Base-by-base conservation (phyloP, 2,329 filamentous ascomycete species). In the Diaporthe velutina region DNA sequence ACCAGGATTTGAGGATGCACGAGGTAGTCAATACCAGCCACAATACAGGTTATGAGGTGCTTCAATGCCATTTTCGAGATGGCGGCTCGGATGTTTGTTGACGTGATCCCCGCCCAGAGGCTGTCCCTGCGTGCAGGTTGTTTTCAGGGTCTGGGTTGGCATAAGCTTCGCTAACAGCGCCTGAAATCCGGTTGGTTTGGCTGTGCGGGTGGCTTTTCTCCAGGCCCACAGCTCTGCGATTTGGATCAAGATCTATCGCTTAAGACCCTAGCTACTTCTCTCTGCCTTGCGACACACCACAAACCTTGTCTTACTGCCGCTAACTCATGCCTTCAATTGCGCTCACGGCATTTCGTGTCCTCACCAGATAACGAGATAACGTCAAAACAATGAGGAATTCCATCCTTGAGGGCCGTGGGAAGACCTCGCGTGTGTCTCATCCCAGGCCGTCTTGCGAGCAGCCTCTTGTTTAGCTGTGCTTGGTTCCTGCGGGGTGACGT, bases 21-120 rank as follows among this genome's bases (percentile, higher is more conserved):
- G n/a, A 85, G 80, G 74, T 85, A 85, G 48, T 84, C 81, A 7
- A 82, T 78, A 15, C 83, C 83, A 8, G 83, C 83, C 28, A 85
- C 79, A 22, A 84, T 77, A 73, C 80, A 83, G 40, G 83, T 76
- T 40, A 76, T 66, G 55, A 76, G 72, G 42, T 76, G 74, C 55
- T 76, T 76, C 30, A 76, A 52, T 45, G 74, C 54, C 74, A 76
- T 76, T 57, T 30, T 71, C 3, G 17, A 42, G 75, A 71, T 48
- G 68, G 67, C 48, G 48, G 22, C 45, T 54, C 45, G 48, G 48
- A n/a, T 68, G 4, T 55, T 74, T 64, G 66, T 48, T 38, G 70
- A 71, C 28, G n/a, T 61, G 30, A 42, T 73, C 19, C 42, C 61
- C 42, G 42, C 10, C 42, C 45, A 25, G 22, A 25, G 12, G 30